Base-by-base conservation (phyloP, 441 rosid species). In the Arabidopsis lyrata region DNA sequence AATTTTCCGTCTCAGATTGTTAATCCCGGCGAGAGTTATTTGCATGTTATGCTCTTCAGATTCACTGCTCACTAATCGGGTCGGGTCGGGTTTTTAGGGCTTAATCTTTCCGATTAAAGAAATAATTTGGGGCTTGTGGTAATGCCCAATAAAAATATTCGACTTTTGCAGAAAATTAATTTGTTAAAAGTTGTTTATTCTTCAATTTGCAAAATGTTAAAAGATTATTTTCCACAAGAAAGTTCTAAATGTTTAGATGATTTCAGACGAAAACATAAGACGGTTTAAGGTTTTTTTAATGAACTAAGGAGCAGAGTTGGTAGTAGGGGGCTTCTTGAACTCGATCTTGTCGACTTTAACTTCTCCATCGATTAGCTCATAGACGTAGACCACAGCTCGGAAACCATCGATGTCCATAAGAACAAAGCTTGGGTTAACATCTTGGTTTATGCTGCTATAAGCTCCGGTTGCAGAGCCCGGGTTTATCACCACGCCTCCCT, bases 401-500 rank as follows among this genome's bases (percentile, higher is more conserved):
- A 87, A 77, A 53, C 97, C 99, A 58, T 94, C 97, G 0, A 94
- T 94, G 77, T 94, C 97, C 99, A 94, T 92, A 68, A 94, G 94
- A 56, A 94, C 95, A 73, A 92, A 94, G 86, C 95, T 92, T 1
- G 97, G 99, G 74, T 90, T 94, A 13, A 86, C 99, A 18, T 92
- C 97, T 29, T 85, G 87, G 62, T 86, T 94, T 76, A 94, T 82
- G 86, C 92, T 88, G 81, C 99, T 92, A 62, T 83, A 83, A 58
- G 97, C 97, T 62, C 99, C 97, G 0, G 99, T 94, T 2, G 99
- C 97, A n/a, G 99, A 94, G 6, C 99, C 97, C 0, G 99, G 99
- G 68, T 94, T 94, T 70, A 94, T 90, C 45, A 94, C 93, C 1
- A 94, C 99, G 2, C 99, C 99, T 44, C 95, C 97, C 76, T 94